phyloP scores from a whole-genome alignment of 306 rosid genomes.

The Fagus crenata region DNA sequence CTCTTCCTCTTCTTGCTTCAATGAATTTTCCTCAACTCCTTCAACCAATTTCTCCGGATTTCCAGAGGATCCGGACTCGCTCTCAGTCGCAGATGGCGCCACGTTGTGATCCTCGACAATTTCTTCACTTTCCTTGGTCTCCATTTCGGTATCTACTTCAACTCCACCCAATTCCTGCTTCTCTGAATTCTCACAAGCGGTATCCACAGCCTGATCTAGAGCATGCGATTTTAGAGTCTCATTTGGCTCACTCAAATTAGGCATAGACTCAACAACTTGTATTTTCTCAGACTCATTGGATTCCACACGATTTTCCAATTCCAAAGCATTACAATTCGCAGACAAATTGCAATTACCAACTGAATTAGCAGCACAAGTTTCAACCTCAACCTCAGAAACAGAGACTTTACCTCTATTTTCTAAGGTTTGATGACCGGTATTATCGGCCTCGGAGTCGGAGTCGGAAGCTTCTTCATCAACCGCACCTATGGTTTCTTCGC shows the following conservation, averaged over 20 bases:
- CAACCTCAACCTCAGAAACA: not conserved
- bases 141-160: not conserved
- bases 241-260: not conserved
- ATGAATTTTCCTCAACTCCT: constrained; percentile 23
- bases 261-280: not conserved
- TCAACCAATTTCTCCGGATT: constrained; percentile 3
- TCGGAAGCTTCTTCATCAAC: not conserved
- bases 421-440: not conserved
- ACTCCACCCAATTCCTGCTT: not conserved
- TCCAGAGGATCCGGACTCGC: constrained; percentile 12
- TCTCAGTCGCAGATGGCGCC: constrained; percentile 12
- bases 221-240: constrained; percentile 2
- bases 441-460: not conserved
- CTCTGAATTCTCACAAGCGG: not conserved
- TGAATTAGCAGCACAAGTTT: not conserved
- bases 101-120: not conserved
- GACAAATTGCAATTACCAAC: not conserved
- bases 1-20: constrained; percentile 16
- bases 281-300: not conserved
- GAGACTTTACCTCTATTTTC: not conserved
- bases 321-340: not conserved
- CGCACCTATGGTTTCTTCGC: not conserved
- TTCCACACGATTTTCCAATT: not conserved
- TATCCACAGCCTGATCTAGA: not conserved
- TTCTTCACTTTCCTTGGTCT: not conserved